phyloP scores from a whole-genome alignment of 2,329 filamentous ascomycete genomes.

The Niveomyces coronatus region DNA sequence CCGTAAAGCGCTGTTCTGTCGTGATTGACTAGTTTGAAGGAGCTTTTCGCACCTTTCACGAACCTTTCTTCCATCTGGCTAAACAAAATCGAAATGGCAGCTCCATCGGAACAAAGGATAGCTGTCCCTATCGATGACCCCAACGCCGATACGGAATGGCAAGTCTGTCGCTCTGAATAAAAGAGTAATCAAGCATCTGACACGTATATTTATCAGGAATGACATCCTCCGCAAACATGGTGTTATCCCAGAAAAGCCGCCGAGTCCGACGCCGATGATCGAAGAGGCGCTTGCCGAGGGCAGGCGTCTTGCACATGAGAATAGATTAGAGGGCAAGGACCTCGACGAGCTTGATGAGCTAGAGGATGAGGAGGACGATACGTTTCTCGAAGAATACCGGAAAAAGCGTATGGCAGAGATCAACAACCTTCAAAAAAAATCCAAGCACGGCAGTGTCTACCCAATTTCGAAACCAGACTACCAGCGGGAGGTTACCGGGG shows the following conservation, averaged over 20 bases:
- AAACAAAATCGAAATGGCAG: constrained; percentile 38
- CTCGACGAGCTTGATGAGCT: constrained; percentile 87
- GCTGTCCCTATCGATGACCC: constrained; percentile 86
- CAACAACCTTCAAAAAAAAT: constrained; percentile 60
- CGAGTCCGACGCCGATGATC: constrained; percentile 90
- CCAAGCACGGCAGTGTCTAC: constrained; percentile 82
- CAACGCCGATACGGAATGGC: constrained; percentile 98
- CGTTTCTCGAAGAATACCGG: constrained; percentile 78
- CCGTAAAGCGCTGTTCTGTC: too few species aligned
- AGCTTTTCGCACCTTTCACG: background rate
- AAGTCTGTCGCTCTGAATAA: constrained; percentile 15
- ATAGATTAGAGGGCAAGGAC: constrained; percentile 86
- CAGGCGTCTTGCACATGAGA: constrained; percentile 75
- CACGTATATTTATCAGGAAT: constrained; percentile 59
- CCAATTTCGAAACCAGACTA: constrained; percentile 94
- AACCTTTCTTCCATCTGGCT: background rate
- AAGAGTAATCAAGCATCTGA: background rate
- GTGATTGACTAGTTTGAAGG: background rate
- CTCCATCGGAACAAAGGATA: constrained; percentile 53
- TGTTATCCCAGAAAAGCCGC: constrained; percentile 94
- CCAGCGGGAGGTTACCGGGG: constrained; percentile 80
- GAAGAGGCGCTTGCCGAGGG: constrained; percentile 87
- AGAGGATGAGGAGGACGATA: constrained; percentile 92
- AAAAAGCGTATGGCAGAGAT: constrained; percentile 83
- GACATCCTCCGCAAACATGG: constrained; percentile 96